Base-by-base conservation (phyloP, 73 alveolate species). In the Diophrys sp. region DNA sequence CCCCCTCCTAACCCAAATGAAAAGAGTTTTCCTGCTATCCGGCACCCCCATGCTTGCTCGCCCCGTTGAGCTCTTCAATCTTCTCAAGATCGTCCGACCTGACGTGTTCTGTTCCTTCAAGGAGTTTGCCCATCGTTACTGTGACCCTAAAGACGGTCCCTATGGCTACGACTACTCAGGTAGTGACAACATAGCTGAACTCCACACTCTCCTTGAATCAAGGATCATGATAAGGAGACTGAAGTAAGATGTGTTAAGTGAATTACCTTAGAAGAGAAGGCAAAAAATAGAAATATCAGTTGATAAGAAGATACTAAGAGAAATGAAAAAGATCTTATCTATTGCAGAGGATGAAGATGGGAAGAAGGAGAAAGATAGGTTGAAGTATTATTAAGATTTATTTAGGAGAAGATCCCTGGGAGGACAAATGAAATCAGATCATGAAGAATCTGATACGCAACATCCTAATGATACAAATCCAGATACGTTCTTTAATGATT, bases 41-140 rank as follows among this genome's bases (percentile, higher is more conserved):
- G 98, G 98, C 23, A 95, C 98, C 0, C 98, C 99, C 24, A 87
- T 94, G 70, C 78, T 94, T 62, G 86, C 95, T 29, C 80, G 87
- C 24, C 98, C 98, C 24, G 87, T 55, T 31, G 98, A 93, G 89
- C 85, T 94, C 28, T 94, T 73, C 77, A 95, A 92, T 54, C 84
- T 76, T 29, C 84, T 95, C 74, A 34, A 71, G 25, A 86, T 89
- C 11, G 62, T 93, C 29, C 74, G 96, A 28, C 97, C 95, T 29
- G 94, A 91, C 53, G 55, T 85, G 28, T 91, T 95, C 67, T 69
- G 77, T 23, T 70, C 74, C 70, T 83, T 78, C 66, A 66, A 66
- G 31, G 93, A 67, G 55, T 91, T 77, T 72, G 98, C 92, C 1
- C 34, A 82, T 23, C 68, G 99, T 23, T 95, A 93, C 78, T 94